Evolutionary conservation across 345 rosid genomes (phyloP), one percentile per base, ranked within the genome.

Genomic region (Eucalyptus globulus): DNA sequence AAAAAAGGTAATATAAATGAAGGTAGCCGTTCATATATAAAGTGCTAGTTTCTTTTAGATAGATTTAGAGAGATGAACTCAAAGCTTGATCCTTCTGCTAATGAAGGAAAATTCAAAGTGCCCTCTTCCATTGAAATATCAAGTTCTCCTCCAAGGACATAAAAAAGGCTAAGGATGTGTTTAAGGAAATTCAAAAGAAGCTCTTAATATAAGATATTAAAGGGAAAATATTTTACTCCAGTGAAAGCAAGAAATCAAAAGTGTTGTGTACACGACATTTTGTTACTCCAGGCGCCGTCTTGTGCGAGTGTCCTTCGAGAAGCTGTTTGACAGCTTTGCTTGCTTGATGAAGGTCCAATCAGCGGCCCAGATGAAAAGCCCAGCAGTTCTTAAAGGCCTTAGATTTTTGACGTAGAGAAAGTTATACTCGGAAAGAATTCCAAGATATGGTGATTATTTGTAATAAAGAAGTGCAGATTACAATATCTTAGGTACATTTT

Each of bases 401-500:
- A 24, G 29, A 22, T 56, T 4, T 49, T 49, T 49, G 1, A 49
- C 50, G 14, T 6, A 49, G 0, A 49, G 6, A 49, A 49, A 13
- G 50, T 6, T 2, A 49, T 49, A 5, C 50, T 49, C 2, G 49
- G 4, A 3, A 49, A 49, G 6, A 49, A 13, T 49, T 49, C 50
- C 5, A 49, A 49, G 13, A 49, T 15, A 49, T 49, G 0, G 50
- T 49, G 50, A 12, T 49, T 49, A 49, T 49, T 49, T 49, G 13
- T 49, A 12, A 49, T 49, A 49, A 49, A 49, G 0, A 49, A 13
- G 15, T 49, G 15, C 0, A 49, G 0, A 49, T 49, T 13, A 49
- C 0, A 49, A 49, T 49, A 49, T 49, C 50, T 49, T 49, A 49
- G 15, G 0, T 0, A 6, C 15, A 0, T 49, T 49, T 13, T 4